A percentile compares a stretch with the other conserved stretches of the same genome.
Evolutionary conservation across 306 rosid genomes (phyloP).

Genomic region (Myrica gale): DNA sequence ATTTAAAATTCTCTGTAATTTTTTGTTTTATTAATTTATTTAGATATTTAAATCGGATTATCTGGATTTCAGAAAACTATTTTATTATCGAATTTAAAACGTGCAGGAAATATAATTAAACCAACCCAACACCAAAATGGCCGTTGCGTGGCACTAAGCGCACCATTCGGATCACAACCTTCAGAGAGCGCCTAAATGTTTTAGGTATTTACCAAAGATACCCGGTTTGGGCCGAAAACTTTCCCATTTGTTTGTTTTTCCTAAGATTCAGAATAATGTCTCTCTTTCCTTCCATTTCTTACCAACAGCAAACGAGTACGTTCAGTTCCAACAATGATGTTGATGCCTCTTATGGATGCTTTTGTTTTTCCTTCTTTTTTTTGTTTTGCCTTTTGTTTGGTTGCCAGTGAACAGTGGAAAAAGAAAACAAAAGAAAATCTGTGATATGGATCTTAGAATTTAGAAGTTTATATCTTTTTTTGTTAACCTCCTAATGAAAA

Average conservation of each 20-base stretch:
- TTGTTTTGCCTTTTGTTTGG: neutral
- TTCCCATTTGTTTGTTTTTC: neutral
- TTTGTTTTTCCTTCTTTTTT: neutral
- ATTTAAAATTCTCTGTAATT: too few species aligned
- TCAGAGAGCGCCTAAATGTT: too few species aligned
- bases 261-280: neutral
- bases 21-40: too few species aligned
- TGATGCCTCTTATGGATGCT: neutral
- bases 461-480: neutral
- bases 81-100: too few species aligned
- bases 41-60: too few species aligned
- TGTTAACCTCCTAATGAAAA: neutral
- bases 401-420: neutral
- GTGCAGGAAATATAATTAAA: too few species aligned
- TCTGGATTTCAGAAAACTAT: too few species aligned
- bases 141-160: too few species aligned
- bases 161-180: too few species aligned
- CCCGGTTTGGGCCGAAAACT: too few species aligned
- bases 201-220: too few species aligned
- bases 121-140: too few species aligned
- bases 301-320: neutral
- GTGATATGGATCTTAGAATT: neutral
- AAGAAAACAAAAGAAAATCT: neutral
- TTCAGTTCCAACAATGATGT: neutral
- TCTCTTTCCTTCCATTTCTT: neutral